Percentiles rank a stretch among this genome's conserved stretches.
Conservation (phyloP, 2,329 filamentous ascomycete species). For the Claviceps quebecensis region DNA sequence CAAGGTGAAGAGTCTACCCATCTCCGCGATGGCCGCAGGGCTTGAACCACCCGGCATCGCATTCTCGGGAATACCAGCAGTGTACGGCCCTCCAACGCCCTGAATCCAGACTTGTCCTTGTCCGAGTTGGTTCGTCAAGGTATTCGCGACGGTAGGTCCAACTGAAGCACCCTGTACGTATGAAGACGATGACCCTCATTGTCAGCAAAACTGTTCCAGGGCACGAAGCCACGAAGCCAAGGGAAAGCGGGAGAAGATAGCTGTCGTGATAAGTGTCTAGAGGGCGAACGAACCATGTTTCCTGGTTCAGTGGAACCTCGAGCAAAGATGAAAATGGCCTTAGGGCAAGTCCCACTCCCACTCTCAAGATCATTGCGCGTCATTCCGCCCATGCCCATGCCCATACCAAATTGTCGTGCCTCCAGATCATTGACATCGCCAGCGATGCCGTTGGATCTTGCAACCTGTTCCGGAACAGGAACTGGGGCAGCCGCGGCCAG, state of each 20-base stretch:
- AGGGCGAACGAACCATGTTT: constrained; percentile 22
- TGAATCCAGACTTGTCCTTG: constrained; percentile 24
- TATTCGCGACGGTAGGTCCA: constrained; percentile 17
- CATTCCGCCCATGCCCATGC: too few relatives aligned
- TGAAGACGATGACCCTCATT: not conserved
- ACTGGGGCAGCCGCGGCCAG: constrained; percentile 5
- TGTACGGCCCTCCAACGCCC: constrained; percentile 28
- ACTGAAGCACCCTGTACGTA: not conserved
- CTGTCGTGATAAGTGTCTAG: not conserved
- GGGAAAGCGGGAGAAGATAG: not conserved
- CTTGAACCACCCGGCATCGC: constrained; percentile 23
- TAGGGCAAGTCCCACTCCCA: constrained; percentile 18
- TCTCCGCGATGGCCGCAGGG: constrained; percentile 24
- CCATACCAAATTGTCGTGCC: not conserved
- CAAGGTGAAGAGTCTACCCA: constrained; percentile 23
- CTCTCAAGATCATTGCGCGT: constrained; percentile 16
- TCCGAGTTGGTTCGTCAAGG: constrained; percentile 16
- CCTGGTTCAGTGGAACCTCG: constrained; percentile 25
- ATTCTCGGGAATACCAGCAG: constrained; percentile 21
- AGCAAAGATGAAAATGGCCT: constrained; percentile 25
- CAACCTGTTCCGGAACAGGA: not conserved
- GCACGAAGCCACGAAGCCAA: not conserved
- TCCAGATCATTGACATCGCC: not conserved
- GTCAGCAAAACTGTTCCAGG: too few relatives aligned
- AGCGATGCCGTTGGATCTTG: not conserved